Evolutionary conservation across 163 green algal genomes (phyloP).

Genomic region (Trebouxiophyceae sp.): DNA sequence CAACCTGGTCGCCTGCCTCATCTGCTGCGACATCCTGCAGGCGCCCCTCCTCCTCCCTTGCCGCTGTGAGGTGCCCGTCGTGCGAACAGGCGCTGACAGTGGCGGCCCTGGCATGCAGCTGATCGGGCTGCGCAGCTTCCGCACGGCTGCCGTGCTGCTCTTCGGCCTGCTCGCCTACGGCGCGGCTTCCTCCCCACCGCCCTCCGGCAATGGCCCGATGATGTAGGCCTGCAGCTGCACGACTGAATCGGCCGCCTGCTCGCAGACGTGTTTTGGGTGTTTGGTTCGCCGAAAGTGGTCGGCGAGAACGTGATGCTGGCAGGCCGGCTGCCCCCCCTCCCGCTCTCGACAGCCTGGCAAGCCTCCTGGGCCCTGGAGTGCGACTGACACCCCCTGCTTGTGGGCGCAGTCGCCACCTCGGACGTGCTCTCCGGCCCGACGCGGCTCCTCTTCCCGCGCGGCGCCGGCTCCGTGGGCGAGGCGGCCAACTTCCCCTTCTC

Average conservation of each 20-base stretch:
- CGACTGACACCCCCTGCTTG: too few species aligned
- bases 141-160: slow-evolving; percentile 49
- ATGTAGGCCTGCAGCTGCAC: too few species aligned
- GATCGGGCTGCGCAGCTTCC: slow-evolving; percentile 43
- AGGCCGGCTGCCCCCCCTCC: too few species aligned
- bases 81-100: too few species aligned
- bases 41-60: not conserved
- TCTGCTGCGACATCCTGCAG: slow-evolving; percentile 39
- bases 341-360: too few species aligned
- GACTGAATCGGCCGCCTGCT: too few species aligned
- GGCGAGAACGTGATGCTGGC: slow-evolving; percentile 88
- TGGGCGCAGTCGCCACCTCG: slow-evolving; percentile 67
- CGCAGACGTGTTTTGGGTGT: slow-evolving; percentile 82
- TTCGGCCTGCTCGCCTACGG: slow-evolving; percentile 85
- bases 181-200: too few species aligned
- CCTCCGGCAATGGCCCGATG: too few species aligned
- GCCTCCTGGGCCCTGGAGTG: too few species aligned
- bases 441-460: slow-evolving; percentile 72
- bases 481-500: slow-evolving; percentile 38
- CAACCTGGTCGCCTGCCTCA: slow-evolving; percentile 64
- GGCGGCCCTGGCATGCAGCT: slow-evolving; percentile 22
- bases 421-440: slow-evolving; percentile 60
- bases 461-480: slow-evolving; percentile 41
- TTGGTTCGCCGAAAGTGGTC: slow-evolving; percentile 64
- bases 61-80: not conserved